Conservation (phyloP, 371 early-diverging fungal species). For the Lichtheimia ramosa region DNA sequence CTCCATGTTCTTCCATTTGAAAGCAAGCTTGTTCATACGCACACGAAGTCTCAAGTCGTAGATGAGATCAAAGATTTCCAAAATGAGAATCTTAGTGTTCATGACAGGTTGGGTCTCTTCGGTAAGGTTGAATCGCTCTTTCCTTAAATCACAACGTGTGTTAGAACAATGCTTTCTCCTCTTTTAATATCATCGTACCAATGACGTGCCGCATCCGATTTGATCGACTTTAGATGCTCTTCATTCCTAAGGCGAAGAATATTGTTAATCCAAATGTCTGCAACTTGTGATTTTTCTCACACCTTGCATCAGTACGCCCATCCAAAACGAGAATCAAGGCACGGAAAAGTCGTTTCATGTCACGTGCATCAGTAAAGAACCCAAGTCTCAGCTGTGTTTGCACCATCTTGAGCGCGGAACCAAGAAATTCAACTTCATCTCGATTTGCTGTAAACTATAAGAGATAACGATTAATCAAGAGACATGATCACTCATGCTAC, state of each 20-base stretch:
- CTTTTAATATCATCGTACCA: constrained; percentile 16
- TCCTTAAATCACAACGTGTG: constrained; percentile 1
- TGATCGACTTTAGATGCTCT: constrained; percentile 26
- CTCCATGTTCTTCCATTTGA: constrained; percentile 29
- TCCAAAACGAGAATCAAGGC: constrained; percentile 47
- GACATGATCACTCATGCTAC: not conserved
- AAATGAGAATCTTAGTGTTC: constrained; percentile 50
- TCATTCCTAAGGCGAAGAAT: constrained; percentile 18
- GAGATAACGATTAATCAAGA: too few species aligned
- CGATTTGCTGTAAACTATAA: constrained; percentile 22
- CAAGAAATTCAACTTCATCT: constrained; percentile 31
- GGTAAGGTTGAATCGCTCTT: constrained; percentile 38
- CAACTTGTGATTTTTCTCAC: too few species aligned
- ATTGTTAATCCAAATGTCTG: too few species aligned
- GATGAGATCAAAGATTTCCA: constrained; percentile 48
- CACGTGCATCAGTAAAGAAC: constrained; percentile 26
- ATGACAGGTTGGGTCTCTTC: constrained; percentile 43
- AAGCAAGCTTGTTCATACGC: constrained; percentile 32
- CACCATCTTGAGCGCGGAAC: constrained; percentile 32
- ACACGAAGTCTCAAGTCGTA: constrained; percentile 46
- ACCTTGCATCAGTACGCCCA: constrained; percentile 42
- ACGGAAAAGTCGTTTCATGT: constrained; percentile 32
- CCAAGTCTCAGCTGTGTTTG: constrained; percentile 38
- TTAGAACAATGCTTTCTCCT: not conserved
- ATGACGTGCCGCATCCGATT: constrained; percentile 8